Conservation (phyloP, 257 asterid genomes). For the Striga asiatica region DNA sequence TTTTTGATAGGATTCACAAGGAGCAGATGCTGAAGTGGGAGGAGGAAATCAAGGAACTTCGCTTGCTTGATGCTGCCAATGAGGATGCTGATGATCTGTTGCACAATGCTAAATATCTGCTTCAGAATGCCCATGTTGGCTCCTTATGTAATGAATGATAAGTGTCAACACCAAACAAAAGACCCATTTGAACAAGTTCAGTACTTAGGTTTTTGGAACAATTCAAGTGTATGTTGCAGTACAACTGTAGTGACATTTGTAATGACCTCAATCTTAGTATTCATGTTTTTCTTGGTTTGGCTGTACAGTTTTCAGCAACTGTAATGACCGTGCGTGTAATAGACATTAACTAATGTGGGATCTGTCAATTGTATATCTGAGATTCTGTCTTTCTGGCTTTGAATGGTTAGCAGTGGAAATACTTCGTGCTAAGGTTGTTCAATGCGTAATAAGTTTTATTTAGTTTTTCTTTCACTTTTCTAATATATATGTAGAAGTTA, state of each 20-base stretch:
- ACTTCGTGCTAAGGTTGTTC: neutral
- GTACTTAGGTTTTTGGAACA: conserved; percentile 8
- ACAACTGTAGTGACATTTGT: neutral
- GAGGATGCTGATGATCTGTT: conserved; percentile 57
- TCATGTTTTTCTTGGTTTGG: conserved; percentile 4
- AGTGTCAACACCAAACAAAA: conserved; percentile 1
- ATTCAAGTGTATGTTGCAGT: conserved; percentile 3
- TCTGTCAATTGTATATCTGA: neutral
- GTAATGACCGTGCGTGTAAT: neutral
- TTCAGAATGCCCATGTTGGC: conserved; percentile 46
- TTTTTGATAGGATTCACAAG: conserved; percentile 61
- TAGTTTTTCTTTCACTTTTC: neutral
- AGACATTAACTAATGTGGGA: neutral
- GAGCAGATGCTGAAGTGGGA: conserved; percentile 85
- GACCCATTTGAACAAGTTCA: neutral
- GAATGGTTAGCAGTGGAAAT: too few relatives aligned
- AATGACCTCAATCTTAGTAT: conserved; percentile 7
- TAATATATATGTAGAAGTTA: neutral
- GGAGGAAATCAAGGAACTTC: conserved; percentile 79
- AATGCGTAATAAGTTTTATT: too few relatives aligned
- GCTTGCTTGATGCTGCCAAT: conserved; percentile 59
- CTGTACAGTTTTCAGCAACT: neutral
- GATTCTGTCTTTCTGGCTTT: too few relatives aligned
- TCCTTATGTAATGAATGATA: conserved; percentile 15
- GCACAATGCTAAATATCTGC: conserved; percentile 50